Percentiles rank a stretch among this genome's conserved stretches.
Conservation (phyloP, 306 rosid species). For the Argentina anserina region DNA sequence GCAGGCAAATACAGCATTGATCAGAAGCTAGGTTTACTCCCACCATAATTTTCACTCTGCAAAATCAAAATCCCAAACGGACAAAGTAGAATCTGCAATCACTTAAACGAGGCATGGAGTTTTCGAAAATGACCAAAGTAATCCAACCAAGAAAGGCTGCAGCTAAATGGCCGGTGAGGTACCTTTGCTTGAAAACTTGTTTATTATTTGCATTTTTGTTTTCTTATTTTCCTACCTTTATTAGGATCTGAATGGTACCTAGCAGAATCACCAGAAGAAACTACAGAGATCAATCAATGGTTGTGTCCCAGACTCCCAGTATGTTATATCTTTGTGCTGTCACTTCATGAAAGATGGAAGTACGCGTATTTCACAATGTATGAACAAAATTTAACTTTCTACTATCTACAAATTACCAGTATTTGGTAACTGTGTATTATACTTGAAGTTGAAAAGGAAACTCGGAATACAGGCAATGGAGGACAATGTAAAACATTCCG, state of each 20-base stretch:
- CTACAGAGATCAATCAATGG: slow-evolving; percentile 4
- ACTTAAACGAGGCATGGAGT: slow-evolving; percentile 35
- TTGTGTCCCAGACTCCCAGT: neutral
- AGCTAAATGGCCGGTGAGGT: slow-evolving; percentile 17
- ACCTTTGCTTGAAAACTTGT: slow-evolving; percentile 35
- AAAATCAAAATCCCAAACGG: slow-evolving; percentile 21
- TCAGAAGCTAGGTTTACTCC: slow-evolving; percentile 3
- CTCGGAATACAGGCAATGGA: too few species aligned
- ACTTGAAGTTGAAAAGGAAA: too few species aligned
- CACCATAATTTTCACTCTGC: slow-evolving; percentile 13
- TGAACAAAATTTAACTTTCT: neutral
- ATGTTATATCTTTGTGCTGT: slow-evolving; percentile 1
- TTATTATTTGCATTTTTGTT: slow-evolving; percentile 7
- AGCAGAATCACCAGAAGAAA: neutral
- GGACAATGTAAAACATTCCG: too few species aligned
- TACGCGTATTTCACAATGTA: neutral
- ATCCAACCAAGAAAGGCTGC: slow-evolving; percentile 47
- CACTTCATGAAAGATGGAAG: slow-evolving; percentile 11
- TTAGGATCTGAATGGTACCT: neutral
- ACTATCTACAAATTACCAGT: neutral
- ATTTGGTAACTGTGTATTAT: too few species aligned
- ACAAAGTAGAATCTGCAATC: slow-evolving; percentile 35
- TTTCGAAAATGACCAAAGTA: slow-evolving; percentile 47
- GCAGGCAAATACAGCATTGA: neutral
- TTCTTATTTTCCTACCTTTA: neutral